A percentile compares a stretch with the other conserved stretches of the same genome.
Conservation (phyloP, 768 basidiomycete genomes). For the Rhodotorula toruloides region DNA sequence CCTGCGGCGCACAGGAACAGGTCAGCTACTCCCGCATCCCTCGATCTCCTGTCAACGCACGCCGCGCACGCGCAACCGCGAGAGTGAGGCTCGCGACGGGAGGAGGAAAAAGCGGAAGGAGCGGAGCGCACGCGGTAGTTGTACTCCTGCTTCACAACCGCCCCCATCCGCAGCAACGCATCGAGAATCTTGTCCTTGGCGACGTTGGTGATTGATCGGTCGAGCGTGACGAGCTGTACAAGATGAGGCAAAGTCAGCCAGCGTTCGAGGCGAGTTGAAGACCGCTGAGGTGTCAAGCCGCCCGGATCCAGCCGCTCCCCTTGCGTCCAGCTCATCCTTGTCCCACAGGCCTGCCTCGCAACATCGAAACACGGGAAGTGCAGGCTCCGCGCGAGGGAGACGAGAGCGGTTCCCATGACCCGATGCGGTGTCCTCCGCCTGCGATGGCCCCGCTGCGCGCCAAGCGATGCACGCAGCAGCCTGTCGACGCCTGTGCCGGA, state of each 20-base stretch:
- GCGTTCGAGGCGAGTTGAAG: background rate
- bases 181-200: slow-evolving; percentile 34
- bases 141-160: slow-evolving; percentile 29
- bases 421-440: too few relatives aligned
- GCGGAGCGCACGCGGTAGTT: slow-evolving; percentile 16
- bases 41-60: too few relatives aligned
- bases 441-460: too few relatives aligned
- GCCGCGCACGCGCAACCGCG: background rate
- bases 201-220: slow-evolving; percentile 19
- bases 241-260: background rate
- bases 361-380: background rate
- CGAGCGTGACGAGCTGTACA: slow-evolving; percentile 27
- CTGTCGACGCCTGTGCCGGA: too few relatives aligned
- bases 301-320: too few relatives aligned
- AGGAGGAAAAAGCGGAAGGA: background rate
- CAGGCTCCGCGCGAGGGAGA: background rate
- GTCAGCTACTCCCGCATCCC: too few relatives aligned
- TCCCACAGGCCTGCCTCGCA: background rate
- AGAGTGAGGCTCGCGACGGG: too few relatives aligned
- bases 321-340: too few relatives aligned
- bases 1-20: background rate
- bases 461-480: too few relatives aligned
- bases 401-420: too few relatives aligned
- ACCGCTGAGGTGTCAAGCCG: too few relatives aligned
- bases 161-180: slow-evolving; percentile 13